A percentile compares a stretch with the other conserved stretches of the same genome.
Evolutionary conservation across 805 yeast genomes (phyloP).

Genomic region (Ogataea naganishii): DNA sequence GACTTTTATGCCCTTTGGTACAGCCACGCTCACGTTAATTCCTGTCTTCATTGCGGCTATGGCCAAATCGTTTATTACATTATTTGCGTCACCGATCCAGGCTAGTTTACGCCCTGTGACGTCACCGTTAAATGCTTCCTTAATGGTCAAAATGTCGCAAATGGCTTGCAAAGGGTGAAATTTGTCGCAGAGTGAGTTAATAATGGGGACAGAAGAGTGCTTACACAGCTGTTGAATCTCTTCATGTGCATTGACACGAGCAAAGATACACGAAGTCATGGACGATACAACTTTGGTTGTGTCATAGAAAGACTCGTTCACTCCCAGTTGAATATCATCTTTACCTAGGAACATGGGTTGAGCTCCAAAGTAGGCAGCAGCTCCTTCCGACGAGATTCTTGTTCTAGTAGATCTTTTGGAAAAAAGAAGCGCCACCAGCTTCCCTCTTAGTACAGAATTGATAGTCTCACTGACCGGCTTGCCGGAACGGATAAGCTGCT

Average conservation of each 20-base stretch:
- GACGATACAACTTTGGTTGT: constrained; percentile 85
- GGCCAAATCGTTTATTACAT: constrained; percentile 88
- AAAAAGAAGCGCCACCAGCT: constrained; percentile 75
- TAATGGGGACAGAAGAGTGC: constrained; percentile 82
- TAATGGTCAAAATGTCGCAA: constrained; percentile 80
- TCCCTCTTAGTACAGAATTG: constrained; percentile 58
- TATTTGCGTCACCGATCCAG: constrained; percentile 97
- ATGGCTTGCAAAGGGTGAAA: constrained; percentile 96
- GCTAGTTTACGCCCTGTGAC: constrained; percentile 64
- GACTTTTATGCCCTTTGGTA: constrained; percentile 69
- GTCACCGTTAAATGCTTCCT: constrained; percentile 56
- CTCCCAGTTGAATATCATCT: constrained; percentile 95
- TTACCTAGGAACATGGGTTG: constrained; percentile 95
- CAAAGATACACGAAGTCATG: constrained; percentile 95
- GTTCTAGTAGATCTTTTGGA: constrained; percentile 94
- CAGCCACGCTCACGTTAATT: constrained; percentile 73
- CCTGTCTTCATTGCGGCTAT: constrained; percentile 83
- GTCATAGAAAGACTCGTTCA: constrained; percentile 85
- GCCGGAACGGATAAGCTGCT: constrained; percentile 52
- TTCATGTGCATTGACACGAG: constrained; percentile 82
- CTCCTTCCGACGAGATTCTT: constrained; percentile 90
- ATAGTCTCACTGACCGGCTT: constrained; percentile 27
- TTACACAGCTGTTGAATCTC: constrained; percentile 74
- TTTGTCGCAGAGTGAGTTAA: constrained; percentile 86
- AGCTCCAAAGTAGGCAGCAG: constrained; percentile 86